Conservation (phyloP, 139 green algal genomes). For the Coelastrella sp. region DNA sequence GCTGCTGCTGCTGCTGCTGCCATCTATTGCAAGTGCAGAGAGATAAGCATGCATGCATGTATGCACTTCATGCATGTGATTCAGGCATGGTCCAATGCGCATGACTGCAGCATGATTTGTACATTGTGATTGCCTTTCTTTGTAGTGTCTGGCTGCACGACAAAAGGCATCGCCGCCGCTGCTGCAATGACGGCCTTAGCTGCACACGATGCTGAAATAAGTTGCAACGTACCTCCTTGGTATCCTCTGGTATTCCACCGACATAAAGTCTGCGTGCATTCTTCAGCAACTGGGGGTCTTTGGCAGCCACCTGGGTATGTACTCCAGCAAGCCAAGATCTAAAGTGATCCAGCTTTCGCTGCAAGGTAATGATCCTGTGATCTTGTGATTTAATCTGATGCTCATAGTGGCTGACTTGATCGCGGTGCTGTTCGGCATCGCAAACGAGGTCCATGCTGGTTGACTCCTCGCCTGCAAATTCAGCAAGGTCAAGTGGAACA, state of each 20-base stretch:
- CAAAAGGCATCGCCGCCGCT: too few relatives aligned
- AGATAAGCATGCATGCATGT: too few relatives aligned
- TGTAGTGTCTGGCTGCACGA: too few relatives aligned
- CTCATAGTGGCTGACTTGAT: not conserved
- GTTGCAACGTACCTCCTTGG: constrained; percentile 58
- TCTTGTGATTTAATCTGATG: constrained; percentile 37
- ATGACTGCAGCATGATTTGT: too few relatives aligned
- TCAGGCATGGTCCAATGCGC: too few relatives aligned
- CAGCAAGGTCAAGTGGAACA: not conserved
- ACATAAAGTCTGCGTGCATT: constrained; percentile 83
- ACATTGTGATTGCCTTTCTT: too few relatives aligned
- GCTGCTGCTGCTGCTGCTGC: constrained; percentile 12
- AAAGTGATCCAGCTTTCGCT: constrained; percentile 59
- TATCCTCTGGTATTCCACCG: constrained; percentile 70
- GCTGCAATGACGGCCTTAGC: too few relatives aligned
- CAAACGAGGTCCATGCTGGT: not conserved
- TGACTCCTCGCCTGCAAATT: too few relatives aligned
- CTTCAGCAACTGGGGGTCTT: constrained; percentile 75
- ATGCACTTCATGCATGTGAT: too few relatives aligned
- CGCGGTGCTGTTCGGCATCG: not conserved
- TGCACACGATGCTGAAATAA: too few relatives aligned
- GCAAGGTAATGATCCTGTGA: constrained; percentile 24
- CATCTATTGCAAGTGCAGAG: too few relatives aligned
- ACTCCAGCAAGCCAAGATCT: constrained; percentile 54
- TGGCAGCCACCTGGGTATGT: constrained; percentile 57